Conservation (phyloP, 2,329 filamentous ascomycete species). For the Hymenoscyphus albidus region DNA sequence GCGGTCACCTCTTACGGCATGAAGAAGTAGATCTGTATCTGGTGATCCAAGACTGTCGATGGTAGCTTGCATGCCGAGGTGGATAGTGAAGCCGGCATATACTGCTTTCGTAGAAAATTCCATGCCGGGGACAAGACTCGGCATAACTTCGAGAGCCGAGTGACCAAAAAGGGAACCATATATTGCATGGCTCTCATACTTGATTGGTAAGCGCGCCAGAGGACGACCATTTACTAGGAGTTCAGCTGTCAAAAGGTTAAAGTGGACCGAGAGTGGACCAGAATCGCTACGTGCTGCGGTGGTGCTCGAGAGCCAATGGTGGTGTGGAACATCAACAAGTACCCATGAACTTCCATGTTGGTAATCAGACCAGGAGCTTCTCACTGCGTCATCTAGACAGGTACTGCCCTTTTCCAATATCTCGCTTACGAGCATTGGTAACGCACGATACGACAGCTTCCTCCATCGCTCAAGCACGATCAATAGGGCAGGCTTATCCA, state of each 20-base stretch:
- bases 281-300: slow-evolving; percentile 15
- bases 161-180: slow-evolving; percentile 23
- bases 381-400: slow-evolving; percentile 29
- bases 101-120: slow-evolving; percentile 15
- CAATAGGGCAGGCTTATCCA: slow-evolving; percentile 22
- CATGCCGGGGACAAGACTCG: slow-evolving; percentile 11
- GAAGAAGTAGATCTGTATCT: slow-evolving; percentile 6
- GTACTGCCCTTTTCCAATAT: slow-evolving; percentile 19
- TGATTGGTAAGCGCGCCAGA: slow-evolving; percentile 43
- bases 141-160: slow-evolving; percentile 11
- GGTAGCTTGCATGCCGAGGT: slow-evolving; percentile 10
- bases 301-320: slow-evolving; percentile 36
- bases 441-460: slow-evolving; percentile 19
- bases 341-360: slow-evolving; percentile 27
- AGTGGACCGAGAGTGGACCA: slow-evolving; percentile 34
- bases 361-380: slow-evolving; percentile 32
- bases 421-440: slow-evolving; percentile 18
- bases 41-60: background rate
- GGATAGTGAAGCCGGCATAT: slow-evolving; percentile 11
- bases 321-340: slow-evolving; percentile 24
- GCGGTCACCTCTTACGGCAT: slow-evolving; percentile 2
- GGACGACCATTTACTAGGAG: slow-evolving; percentile 51
- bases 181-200: slow-evolving; percentile 38
- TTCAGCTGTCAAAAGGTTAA: slow-evolving; percentile 43
- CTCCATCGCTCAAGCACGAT: slow-evolving; percentile 10